These are phyloP conservation scores for Furcasterigmium sp. DNA, from an alignment of 2,329 filamentous ascomycete genomes.

Conservation along the genomic window DNA sequence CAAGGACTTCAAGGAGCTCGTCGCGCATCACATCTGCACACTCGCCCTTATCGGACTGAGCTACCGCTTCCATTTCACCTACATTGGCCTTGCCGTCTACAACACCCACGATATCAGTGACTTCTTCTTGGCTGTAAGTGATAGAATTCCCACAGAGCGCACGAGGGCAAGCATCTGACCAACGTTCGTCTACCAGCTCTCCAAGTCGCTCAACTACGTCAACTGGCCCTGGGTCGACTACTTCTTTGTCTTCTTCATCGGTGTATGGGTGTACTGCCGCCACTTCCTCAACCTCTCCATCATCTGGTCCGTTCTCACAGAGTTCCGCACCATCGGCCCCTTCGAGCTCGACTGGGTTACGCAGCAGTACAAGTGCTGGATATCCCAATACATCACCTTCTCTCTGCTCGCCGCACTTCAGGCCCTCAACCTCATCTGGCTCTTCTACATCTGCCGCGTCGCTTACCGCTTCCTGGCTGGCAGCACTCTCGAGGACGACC, in stretches of 20 bases:
- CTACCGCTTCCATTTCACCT: slow-evolving; percentile 95
- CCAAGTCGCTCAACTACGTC: slow-evolving; percentile 88
- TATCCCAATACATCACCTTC: slow-evolving; percentile 64
- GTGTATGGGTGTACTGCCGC: slow-evolving; percentile 82
- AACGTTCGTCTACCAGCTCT: slow-evolving; percentile 53
- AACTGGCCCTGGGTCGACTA: slow-evolving; percentile 73
- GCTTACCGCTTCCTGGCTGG: slow-evolving; percentile 64
- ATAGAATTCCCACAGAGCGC: no score
- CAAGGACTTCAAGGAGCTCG: slow-evolving; percentile 92
- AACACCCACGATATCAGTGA: slow-evolving; percentile 92
- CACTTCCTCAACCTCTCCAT: slow-evolving; percentile 80
- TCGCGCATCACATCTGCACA: slow-evolving; percentile 87
- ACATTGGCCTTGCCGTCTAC: slow-evolving; percentile 90
- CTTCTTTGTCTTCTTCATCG: slow-evolving; percentile 80
- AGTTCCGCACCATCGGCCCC: slow-evolving; percentile 69
- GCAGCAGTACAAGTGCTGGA: slow-evolving; percentile 70
- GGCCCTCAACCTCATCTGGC: slow-evolving; percentile 76
- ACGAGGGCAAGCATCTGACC: neutral
- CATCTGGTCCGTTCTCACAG: slow-evolving; percentile 68
- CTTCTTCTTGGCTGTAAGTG: slow-evolving; percentile 84
- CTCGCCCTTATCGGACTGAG: slow-evolving; percentile 76
- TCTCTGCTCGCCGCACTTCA: slow-evolving; percentile 62
- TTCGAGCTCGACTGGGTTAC: slow-evolving; percentile 73
- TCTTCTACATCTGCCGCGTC: slow-evolving; percentile 71
- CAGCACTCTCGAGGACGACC: slow-evolving; percentile 61